Percentiles rank a stretch among this genome's conserved stretches.
Conservation (phyloP, 805 yeast species). For the Candida pini region DNA sequence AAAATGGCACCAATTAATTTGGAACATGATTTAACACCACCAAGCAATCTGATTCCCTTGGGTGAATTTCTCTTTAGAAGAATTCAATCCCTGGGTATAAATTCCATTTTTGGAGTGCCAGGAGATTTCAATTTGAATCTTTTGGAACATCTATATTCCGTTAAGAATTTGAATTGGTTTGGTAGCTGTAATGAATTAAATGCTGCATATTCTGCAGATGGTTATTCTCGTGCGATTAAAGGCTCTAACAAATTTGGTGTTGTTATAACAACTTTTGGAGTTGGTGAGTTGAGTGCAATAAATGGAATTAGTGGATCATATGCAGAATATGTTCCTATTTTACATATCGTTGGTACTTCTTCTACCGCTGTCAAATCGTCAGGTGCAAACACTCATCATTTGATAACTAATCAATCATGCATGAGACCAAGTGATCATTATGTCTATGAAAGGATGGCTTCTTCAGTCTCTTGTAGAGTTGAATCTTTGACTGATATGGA, state of each 20-base stretch:
- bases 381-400: constrained; percentile 47
- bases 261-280: constrained; percentile 72
- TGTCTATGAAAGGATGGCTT: constrained; percentile 60
- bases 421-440: constrained; percentile 53
- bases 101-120: constrained; percentile 70
- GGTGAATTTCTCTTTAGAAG: constrained; percentile 65
- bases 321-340: constrained; percentile 73
- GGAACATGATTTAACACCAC: too few species aligned
- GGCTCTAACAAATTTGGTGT: constrained; percentile 49
- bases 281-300: constrained; percentile 81
- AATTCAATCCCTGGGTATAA: constrained; percentile 48
- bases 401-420: constrained; percentile 45
- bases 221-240: constrained; percentile 63
- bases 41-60: constrained; percentile 34
- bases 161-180: constrained; percentile 58
- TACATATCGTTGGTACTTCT: constrained; percentile 84
- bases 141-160: constrained; percentile 60
- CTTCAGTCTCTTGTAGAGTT: constrained; percentile 48
- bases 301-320: constrained; percentile 80
- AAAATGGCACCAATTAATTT: too few species aligned
- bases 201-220: constrained; percentile 88
- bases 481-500: constrained; percentile 41
- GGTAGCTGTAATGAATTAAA: constrained; percentile 88
- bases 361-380: constrained; percentile 25
- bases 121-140: constrained; percentile 70